Evolutionary conservation across 495 filamentous ascomycete species (phyloP).

Genomic region (Talaromyces stipitatus): DNA sequence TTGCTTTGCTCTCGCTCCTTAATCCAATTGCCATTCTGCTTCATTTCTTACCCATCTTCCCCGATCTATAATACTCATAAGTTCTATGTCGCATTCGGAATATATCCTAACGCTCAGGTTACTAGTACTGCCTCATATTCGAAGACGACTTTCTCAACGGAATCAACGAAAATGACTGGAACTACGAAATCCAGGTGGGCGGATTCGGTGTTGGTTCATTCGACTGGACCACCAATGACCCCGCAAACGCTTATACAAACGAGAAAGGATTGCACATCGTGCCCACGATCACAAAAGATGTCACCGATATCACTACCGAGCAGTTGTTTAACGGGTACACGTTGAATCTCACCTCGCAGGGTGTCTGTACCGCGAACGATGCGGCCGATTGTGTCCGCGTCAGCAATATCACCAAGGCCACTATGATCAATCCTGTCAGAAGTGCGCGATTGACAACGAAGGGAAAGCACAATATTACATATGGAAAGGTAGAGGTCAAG

Average conservation of each 20-base stretch:
- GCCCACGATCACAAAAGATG: slow-evolving; percentile 34
- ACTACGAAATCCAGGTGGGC: slow-evolving; percentile 63
- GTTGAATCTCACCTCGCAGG: slow-evolving; percentile 54
- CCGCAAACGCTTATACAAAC: slow-evolving; percentile 31
- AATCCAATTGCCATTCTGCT: too few species aligned
- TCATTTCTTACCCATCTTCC: too few species aligned
- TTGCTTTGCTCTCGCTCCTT: too few species aligned
- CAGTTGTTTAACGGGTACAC: slow-evolving; percentile 46
- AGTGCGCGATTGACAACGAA: slow-evolving; percentile 70
- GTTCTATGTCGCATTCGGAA: too few species aligned
- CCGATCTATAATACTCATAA: too few species aligned
- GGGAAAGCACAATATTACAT: slow-evolving; percentile 60
- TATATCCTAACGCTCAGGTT: not conserved
- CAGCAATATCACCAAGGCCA: slow-evolving; percentile 61
- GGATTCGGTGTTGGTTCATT: slow-evolving; percentile 77
- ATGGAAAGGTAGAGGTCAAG: slow-evolving; percentile 69
- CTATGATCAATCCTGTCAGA: slow-evolving; percentile 68
- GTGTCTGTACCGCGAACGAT: slow-evolving; percentile 52
- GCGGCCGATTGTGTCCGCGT: slow-evolving; percentile 49
- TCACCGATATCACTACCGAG: slow-evolving; percentile 21
- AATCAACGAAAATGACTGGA: slow-evolving; percentile 58
- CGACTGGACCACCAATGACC: slow-evolving; percentile 55
- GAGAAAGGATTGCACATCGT: slow-evolving; percentile 35
- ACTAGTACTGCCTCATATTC: slow-evolving; percentile 57
- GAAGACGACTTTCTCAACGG: slow-evolving; percentile 58